Base-by-base conservation (phyloP, 2,329 filamentous ascomycete genomes). In the Beauveria caledonica region DNA sequence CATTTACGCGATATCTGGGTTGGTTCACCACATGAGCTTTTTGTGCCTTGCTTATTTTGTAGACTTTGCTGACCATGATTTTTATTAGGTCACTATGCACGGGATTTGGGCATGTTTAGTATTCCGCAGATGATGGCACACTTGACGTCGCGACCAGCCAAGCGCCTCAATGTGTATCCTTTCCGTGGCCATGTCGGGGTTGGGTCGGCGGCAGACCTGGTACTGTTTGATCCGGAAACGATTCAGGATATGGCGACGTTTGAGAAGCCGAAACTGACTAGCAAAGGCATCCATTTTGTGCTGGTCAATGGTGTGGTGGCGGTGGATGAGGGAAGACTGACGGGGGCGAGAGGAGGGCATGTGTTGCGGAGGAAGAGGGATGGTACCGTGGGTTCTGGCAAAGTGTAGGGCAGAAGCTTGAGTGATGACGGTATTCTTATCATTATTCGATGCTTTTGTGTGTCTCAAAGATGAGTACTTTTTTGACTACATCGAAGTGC, bases 1-100 rank as follows among this genome's bases (percentile, higher is more conserved):
- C 66, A 17, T 67, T 67, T 19, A 63, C 66, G n/a, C 57, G 65
- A 5, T 67, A 66, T 52, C 50, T 67, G 11, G 65, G 65, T 67
- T 15, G 3, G 27, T 51, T 51, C 44, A 21, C 9, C 44, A 21
- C 9, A 23, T 11, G 3, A 17, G 0, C 27, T 27, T 23, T 11
- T 50, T 13, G 13, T 11, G 6, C 8, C 8, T 25, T 25, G 4
- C 4, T 7, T 23, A 2, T 4, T 46, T 5, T 33, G 6, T 15
- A 6, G 33, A 17, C 4, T 11, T 19, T 13, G 3, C 19, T 23
- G 11, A 21, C 17, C 5, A 9, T 13, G 11, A 13, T 11, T 10
- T 1, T 27, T 5, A n/a, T 25, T 11, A 67, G 66, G 61, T 17
- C 65, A 67, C 48, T 67, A 67, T 53, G 63, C 64, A 6, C 65